Conservation (phyloP, 1,284 basidiomycete species). For the Trametes hirsuta region DNA sequence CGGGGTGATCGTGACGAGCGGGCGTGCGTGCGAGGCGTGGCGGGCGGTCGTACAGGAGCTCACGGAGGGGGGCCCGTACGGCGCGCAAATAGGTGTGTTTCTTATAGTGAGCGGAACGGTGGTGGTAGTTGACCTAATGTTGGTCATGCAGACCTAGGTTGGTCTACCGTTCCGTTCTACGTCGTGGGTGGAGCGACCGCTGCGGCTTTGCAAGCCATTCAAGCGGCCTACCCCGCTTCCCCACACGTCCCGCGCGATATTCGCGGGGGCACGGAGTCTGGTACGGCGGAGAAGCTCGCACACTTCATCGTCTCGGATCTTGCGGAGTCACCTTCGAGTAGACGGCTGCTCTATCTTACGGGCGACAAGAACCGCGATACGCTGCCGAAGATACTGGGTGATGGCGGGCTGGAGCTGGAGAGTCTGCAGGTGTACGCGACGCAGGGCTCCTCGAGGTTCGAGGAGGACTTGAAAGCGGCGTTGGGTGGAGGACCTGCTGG, state of each 20-base stretch:
- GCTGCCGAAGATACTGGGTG: conserved; percentile 53
- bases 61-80: neutral
- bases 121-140: neutral
- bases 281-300: conserved; percentile 69
- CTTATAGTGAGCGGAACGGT: too few species aligned
- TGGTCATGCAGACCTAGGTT: neutral
- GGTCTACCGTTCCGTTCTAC: conserved; percentile 60
- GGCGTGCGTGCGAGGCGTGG: conserved; percentile 73
- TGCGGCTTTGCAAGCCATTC: conserved; percentile 44
- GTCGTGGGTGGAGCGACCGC: conserved; percentile 72
- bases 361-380: conserved; percentile 84
- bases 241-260: conserved; percentile 45
- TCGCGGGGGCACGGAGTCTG: conserved; percentile 57
- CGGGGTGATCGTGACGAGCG: conserved; percentile 77
- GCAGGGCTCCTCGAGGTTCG: conserved; percentile 54
- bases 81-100: too few species aligned
- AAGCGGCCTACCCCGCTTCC: conserved; percentile 32
- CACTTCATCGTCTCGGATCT: conserved; percentile 60
- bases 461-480: conserved; percentile 40
- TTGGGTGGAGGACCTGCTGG: neutral
- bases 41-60: conserved; percentile 23
- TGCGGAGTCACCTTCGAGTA: neutral
- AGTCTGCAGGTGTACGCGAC: conserved; percentile 71
- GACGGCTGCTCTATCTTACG: conserved; percentile 66
- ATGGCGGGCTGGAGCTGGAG: conserved; percentile 48